Base-by-base conservation (phyloP, 306 rosid genomes). In the Medicago arabica region DNA sequence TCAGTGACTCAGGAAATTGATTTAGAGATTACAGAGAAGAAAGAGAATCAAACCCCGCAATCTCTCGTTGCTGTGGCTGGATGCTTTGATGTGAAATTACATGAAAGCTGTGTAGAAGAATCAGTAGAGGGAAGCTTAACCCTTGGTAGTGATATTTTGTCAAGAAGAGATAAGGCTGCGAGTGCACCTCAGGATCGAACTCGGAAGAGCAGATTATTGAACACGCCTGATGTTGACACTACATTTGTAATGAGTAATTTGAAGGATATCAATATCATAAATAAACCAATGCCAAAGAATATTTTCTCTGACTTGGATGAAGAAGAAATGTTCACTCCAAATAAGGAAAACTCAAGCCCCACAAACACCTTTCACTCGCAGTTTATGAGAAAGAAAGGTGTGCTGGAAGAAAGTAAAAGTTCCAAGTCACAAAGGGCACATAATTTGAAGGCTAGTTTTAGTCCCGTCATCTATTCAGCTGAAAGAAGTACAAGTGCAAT, bases 271-370 rank as follows among this genome's bases (percentile, higher is more conserved):
- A 68, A 41, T 69, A 50, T 43, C 23, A 71, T 68, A 31, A 70
- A 76, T 28, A 73, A 74, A 61, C 25, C 69, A 23, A 74, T 60
- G 25, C 43, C 71, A 34, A 85, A 74, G 73, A 74, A 83, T 66
- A 65, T 50, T 75, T 69, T 74, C 28, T 79, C 84, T 70, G 80
- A 46, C 78, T 79, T 75, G 38, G 82, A 82, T 57, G 97, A 87
- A 74, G 88, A 78, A 69, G 91, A 87, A 78, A 72, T 69, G 15
- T 87, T 73, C 63, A 82, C 92, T 63, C 89, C 85, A 31, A 89
- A 83, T 77, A 95, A 89, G 85, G 96, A 90, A 77, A 91, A 87
- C 82, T 83, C 85, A 28, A 86, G 90, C 69, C 87, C 93, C 66
- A 85, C 91, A 81, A 78, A 86, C 49, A 81, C 85, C 51, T 86